Evolutionary conservation across 2,329 filamentous ascomycete genomes (phyloP), one percentile per base, ranked within the genome.

Genomic region (Cordyceps cateniannulata): DNA sequence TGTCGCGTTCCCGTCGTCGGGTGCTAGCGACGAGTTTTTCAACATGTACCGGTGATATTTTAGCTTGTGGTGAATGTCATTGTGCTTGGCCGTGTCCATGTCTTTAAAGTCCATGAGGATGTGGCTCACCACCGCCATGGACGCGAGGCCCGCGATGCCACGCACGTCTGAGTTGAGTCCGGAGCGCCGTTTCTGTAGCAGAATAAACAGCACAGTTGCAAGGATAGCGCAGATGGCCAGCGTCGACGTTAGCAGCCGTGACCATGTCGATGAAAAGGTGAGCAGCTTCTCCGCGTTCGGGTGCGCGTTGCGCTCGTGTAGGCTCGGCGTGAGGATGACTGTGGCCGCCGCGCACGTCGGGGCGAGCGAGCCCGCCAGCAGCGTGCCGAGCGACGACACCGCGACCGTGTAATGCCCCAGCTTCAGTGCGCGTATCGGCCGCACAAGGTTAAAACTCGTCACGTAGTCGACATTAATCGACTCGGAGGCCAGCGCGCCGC

Each of bases 381-480:
- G 72, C 1, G 85, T 86, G 0, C 84, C 83, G 6, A 88, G 65
- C 0, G 87, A 88, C 0, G 86, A 89, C 16, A 87, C 75, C 0
- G 82, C 82, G 6, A 91, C 88, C 0, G 88, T 86, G 68, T 86
- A 88, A 66, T 91, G 88, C 49, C 79, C 79, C 64, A 83, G 80
- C 62, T 77, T 77, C 3, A 90, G 67, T 1, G 88, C 87, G 50
- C 81, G 78, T 5, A 90, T 71, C 0, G 88, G 88, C 2, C 86
- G 80, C 44, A 87, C 72, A 67, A 89, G 84, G 66, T 81, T 85
- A 73, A 87, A 83, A 65, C 84, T 81, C 5, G 87, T 90, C 49
- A 89, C 79, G 62, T 91, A 91, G 70, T 90, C 86, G 63, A 89
- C 86, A 64, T 90, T 91, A 67, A 91, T 81, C 0, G 85, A 89